These are phyloP conservation scores for Moesziomyces antarcticus DNA, from an alignment of 1,284 basidiomycete species.

Conservation along the genomic window DNA sequence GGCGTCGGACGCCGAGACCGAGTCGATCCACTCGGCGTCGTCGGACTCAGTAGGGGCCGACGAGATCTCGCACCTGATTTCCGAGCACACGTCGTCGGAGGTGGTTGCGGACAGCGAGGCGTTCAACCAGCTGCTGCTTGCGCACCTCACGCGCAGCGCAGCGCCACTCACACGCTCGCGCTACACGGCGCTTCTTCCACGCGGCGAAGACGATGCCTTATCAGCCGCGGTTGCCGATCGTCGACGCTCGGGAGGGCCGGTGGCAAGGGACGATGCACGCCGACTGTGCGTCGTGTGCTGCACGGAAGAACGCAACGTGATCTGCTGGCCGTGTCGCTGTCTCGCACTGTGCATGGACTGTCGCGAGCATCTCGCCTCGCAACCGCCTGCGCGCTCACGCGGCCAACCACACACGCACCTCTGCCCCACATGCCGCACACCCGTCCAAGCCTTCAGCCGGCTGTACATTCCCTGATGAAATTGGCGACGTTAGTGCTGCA, in stretches of 20 bases:
- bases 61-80: conserved; percentile 2
- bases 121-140: conserved; percentile 47
- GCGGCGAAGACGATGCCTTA: no score
- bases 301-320: conserved; percentile 54
- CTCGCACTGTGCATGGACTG: conserved; percentile 64
- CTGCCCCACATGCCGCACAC: conserved; percentile 60
- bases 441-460: conserved; percentile 54
- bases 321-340: conserved; percentile 66
- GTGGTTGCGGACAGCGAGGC: conserved; percentile 25
- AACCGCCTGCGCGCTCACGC: conserved; percentile 34
- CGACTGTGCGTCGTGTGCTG: conserved; percentile 43
- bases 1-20: conserved; percentile 6
- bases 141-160: conserved; percentile 35
- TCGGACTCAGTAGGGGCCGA: conserved; percentile 28
- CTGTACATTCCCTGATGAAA: conserved; percentile 50
- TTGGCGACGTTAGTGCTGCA: conserved; percentile 12
- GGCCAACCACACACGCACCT: conserved; percentile 22
- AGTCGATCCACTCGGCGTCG: no score
- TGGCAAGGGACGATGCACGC: conserved; percentile 16
- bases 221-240: conserved; percentile 8
- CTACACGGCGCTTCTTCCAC: conserved; percentile 27
- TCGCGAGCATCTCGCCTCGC: conserved; percentile 54
- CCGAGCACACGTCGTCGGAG: conserved; percentile 9
- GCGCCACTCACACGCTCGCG: conserved; percentile 48
- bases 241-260: background rate